phyloP scores from a whole-genome alignment of 805 yeast species.

The Wickerhamomyces xylosicus region DNA sequence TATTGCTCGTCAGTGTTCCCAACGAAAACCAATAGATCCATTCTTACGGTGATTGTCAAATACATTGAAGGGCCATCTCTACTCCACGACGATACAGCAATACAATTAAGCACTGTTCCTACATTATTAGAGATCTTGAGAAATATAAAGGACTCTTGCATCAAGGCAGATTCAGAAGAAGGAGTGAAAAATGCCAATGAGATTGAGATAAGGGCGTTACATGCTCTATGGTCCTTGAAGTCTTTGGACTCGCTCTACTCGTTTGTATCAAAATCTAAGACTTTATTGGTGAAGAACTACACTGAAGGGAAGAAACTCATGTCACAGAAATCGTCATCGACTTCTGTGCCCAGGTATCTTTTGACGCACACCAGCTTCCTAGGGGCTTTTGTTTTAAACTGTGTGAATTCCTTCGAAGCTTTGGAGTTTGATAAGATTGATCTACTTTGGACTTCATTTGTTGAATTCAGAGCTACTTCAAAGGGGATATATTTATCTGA shows the following conservation, averaged over 20 bases:
- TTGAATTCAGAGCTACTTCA: constrained; percentile 23
- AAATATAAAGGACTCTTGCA: constrained; percentile 13
- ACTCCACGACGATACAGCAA: constrained; percentile 6
- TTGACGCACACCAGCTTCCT: constrained; percentile 30
- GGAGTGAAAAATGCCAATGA: constrained; percentile 17
- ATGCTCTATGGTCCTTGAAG: constrained; percentile 34
- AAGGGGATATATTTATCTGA: constrained; percentile 16
- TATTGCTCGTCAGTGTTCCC: constrained; percentile 35
- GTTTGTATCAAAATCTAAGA: constrained; percentile 23
- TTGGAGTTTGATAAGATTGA: constrained; percentile 37
- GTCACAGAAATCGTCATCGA: not conserved
- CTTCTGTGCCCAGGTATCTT: constrained; percentile 11
- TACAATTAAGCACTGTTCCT: constrained; percentile 22
- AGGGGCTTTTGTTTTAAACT: constrained; percentile 34
- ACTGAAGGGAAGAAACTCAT: constrained; percentile 22
- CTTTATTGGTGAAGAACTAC: constrained; percentile 24
- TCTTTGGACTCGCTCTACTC: constrained; percentile 38
- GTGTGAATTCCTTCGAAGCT: constrained; percentile 29
- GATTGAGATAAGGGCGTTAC: constrained; percentile 23
- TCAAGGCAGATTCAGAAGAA: constrained; percentile 12
- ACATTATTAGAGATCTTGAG: constrained; percentile 21
- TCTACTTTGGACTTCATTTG: constrained; percentile 31
- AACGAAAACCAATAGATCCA: constrained; percentile 24
- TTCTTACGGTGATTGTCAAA: constrained; percentile 31
- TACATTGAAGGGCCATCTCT: constrained; percentile 28